Conservation (phyloP, 805 yeast species). For the Wickerhamomyces tratensis region DNA sequence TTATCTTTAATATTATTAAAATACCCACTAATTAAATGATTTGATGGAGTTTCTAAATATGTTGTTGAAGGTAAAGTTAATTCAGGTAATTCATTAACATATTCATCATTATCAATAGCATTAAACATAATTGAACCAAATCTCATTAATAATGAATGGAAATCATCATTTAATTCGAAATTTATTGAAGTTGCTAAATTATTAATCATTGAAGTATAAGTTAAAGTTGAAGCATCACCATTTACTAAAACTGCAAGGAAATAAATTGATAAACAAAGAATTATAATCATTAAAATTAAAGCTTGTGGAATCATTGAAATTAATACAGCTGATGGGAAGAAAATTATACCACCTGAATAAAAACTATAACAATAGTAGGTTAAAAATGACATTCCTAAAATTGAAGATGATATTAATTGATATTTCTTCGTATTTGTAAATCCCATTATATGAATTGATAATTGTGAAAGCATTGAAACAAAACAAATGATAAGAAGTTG, state of each 20-base stretch:
- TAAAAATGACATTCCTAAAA: constrained; percentile 46
- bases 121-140: constrained; percentile 55
- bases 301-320: constrained; percentile 63
- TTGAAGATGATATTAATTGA: constrained; percentile 53
- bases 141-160: constrained; percentile 50
- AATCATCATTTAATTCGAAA: constrained; percentile 45
- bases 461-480: constrained; percentile 48
- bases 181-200: constrained; percentile 29
- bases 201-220: constrained; percentile 25
- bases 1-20: constrained; percentile 16
- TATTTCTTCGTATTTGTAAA: constrained; percentile 40
- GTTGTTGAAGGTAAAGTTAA: constrained; percentile 41
- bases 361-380: constrained; percentile 33
- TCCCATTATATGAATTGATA: constrained; percentile 55
- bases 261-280: constrained; percentile 44
- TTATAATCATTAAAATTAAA: constrained; percentile 37
- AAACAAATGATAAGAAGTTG: constrained; percentile 43
- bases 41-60: constrained; percentile 34
- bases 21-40: constrained; percentile 13
- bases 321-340: constrained; percentile 46
- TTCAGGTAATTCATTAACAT: constrained; percentile 45
- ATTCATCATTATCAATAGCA: constrained; percentile 60
- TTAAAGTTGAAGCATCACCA: constrained; percentile 24
- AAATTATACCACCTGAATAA: constrained; percentile 28
- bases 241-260: constrained; percentile 50